phyloP scores from a whole-genome alignment of 352 stramenopile genomes.

The Elongisporangium anandrum region DNA sequence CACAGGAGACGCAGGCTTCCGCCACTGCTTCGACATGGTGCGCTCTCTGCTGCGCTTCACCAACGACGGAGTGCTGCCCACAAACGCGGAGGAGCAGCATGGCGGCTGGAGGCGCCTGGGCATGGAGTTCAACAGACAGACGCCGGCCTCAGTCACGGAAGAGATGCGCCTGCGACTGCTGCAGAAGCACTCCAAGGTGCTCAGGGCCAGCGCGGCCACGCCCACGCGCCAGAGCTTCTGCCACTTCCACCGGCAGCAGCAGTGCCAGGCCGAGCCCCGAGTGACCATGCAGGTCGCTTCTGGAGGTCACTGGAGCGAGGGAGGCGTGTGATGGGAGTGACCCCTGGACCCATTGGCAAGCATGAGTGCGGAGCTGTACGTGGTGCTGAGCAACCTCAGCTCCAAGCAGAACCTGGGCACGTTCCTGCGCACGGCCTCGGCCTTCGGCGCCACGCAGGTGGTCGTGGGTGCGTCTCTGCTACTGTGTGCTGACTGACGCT shows the following conservation, averaged over 20 bases:
- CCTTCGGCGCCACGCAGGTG: slow-evolving; percentile 69
- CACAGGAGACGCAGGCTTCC: slow-evolving; percentile 23
- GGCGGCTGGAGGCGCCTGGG: slow-evolving; percentile 22
- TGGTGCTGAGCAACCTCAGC: slow-evolving; percentile 72
- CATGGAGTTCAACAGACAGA: slow-evolving; percentile 26
- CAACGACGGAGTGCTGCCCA: slow-evolving; percentile 33
- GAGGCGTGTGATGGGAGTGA: slow-evolving; percentile 4
- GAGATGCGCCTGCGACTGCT: slow-evolving; percentile 14
- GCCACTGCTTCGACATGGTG: slow-evolving; percentile 65
- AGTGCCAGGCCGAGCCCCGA: slow-evolving; percentile 36
- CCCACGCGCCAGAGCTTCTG: slow-evolving; percentile 51
- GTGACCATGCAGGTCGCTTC: slow-evolving; percentile 25
- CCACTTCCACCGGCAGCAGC: slow-evolving; percentile 53
- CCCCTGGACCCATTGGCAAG: slow-evolving; percentile 2
- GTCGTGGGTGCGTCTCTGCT: slow-evolving; percentile 49
- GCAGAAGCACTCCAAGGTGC: slow-evolving; percentile 61
- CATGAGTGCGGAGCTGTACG: slow-evolving; percentile 40
- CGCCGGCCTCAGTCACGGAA: slow-evolving; percentile 4
- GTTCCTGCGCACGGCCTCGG: slow-evolving; percentile 68
- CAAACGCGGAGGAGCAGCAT: background rate
- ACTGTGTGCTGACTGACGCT: background rate
- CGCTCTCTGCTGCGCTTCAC: slow-evolving; percentile 50
- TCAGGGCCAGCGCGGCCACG: slow-evolving; percentile 31
- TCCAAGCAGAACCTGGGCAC: slow-evolving; percentile 75
- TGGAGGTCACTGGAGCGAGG: slow-evolving; percentile 18